phyloP scores from a whole-genome alignment of 805 yeast genomes.

The Wickerhamiella dianesei region DNA sequence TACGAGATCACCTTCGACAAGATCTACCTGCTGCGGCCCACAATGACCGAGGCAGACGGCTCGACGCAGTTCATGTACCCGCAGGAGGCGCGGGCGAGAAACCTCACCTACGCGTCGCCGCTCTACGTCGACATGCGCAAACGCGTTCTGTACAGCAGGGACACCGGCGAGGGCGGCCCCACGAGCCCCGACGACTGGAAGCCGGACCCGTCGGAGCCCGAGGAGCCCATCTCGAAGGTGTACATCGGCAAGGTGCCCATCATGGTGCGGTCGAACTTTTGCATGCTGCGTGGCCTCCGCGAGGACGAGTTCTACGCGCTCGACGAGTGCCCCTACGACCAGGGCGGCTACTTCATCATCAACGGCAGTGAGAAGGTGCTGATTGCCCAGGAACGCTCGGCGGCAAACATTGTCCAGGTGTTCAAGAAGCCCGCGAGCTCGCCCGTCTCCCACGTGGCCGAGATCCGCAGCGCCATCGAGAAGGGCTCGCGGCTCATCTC shows the following conservation, averaged over 20 bases:
- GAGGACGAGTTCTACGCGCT: conserved; percentile 90
- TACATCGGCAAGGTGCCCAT: conserved; percentile 95
- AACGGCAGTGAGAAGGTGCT: conserved; percentile 97
- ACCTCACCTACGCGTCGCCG: conserved; percentile 91
- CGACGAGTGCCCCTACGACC: conserved; percentile 98
- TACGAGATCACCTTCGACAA: conserved; percentile 97
- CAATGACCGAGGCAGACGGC: conserved; percentile 99
- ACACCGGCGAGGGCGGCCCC: conserved; percentile 16
- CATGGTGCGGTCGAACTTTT: conserved; percentile 92
- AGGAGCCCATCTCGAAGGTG: conserved; percentile 63
- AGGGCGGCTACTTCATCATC: conserved; percentile 98
- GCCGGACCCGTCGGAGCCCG: conserved; percentile 45
- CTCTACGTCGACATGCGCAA: conserved; percentile 92
- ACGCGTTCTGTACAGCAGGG: conserved; percentile 41
- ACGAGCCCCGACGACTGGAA: conserved; percentile 44
- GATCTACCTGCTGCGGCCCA: conserved; percentile 89
- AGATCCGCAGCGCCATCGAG: conserved; percentile 90
- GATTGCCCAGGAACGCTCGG: conserved; percentile 97
- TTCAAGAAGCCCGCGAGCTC: conserved; percentile 96
- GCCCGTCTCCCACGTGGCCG: conserved; percentile 91
- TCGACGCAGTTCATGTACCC: conserved; percentile 98
- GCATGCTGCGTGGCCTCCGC: conserved; percentile 77
- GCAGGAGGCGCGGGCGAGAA: conserved; percentile 94
- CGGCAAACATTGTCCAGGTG: conserved; percentile 97
- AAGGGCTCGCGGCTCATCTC: conserved; percentile 93